Base-by-base conservation (phyloP, 2,329 filamentous ascomycete species). In the Pyricularia pennisetigena region DNA sequence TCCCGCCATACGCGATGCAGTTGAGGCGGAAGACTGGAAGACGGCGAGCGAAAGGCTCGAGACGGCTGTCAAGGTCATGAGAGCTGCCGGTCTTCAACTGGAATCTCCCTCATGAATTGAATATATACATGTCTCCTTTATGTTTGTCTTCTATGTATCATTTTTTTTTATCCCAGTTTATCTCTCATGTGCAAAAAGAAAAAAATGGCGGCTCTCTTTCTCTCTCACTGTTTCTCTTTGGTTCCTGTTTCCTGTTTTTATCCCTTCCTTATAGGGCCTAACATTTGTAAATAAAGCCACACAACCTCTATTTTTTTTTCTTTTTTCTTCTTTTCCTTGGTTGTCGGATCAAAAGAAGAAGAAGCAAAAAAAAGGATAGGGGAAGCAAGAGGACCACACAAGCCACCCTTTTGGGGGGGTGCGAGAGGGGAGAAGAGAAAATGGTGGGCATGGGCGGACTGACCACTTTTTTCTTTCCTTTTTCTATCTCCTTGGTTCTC, bases 1-100 rank as follows among this genome's bases (percentile, higher is more conserved):
- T 79, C 94, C 94, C 0, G 90, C 89, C n/a, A 90, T 97, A 68
- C 85, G 92, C 68, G 94, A 97, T 74, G 88, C 90, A 9, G 82
- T 97, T 59, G 86, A 91, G 70, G 85, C 82, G 4, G 85, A 86
- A 29, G 86, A 97, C 73, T 94, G 90, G 90, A 81, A 79, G 1
- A 77, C 86, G 14, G 90, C 91, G 3, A 87, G 90, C 74, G 78
- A 81, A 68, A 86, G 90, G 75, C 84, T 96, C 32, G 82, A 90
- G 71, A 92, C 89, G 77, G 89, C 91, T 28, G 90, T 92, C 1
- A 80, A 79, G 12, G 88, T 92, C 64, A 79, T 97, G 68, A 82
- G 80, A 67, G 78, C 81, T 66, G 92, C 93, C 32, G 86, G 84
- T 0, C 57, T 61, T 24, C 23, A 26, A 24, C 57, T 61, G 26